These are phyloP conservation scores for Neurospora pannonica DNA, from an alignment of 495 filamentous ascomycete species.

Conservation along the genomic window DNA sequence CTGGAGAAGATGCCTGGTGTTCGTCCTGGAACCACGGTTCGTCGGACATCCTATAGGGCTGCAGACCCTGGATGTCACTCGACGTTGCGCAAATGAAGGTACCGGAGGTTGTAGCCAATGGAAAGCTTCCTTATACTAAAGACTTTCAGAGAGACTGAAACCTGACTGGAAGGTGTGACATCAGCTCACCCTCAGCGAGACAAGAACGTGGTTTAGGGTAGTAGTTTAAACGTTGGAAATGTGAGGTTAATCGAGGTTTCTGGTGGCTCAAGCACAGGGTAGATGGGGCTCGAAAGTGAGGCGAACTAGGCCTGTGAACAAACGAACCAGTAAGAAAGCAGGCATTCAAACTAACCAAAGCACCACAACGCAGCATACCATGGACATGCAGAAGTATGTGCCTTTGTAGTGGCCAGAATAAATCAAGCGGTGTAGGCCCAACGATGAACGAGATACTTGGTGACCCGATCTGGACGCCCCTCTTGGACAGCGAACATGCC, in stretches of 20 bases:
- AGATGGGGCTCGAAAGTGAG: constrained; percentile 21
- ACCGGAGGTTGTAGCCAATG: not conserved
- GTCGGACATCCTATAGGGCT: constrained; percentile 17
- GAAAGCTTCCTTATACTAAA: not conserved
- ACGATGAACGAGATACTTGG: constrained; percentile 9
- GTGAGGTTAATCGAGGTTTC: not conserved
- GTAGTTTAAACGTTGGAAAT: not conserved
- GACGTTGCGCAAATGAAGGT: constrained; percentile 5
- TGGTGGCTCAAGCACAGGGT: constrained; percentile 2
- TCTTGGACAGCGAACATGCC: constrained; percentile 10
- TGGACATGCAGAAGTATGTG: constrained; percentile 7
- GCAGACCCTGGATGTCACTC: constrained; percentile 12
- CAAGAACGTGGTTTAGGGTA: not conserved
- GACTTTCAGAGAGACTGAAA: not conserved
- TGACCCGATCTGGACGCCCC: constrained; percentile 8
- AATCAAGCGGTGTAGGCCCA: constrained; percentile 16
- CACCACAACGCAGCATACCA: constrained; percentile 10
- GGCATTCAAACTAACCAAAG: not conserved
- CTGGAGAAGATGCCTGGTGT: not conserved
- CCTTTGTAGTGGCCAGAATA: constrained; percentile 12
- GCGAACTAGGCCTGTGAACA: constrained; percentile 9
- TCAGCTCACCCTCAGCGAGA: not conserved
- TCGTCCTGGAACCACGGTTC: not conserved
- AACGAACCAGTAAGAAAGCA: constrained; percentile 12
- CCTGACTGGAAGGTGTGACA: not conserved